Base-by-base conservation (phyloP, 345 rosid genomes). In the Eucalyptus marginata region DNA sequence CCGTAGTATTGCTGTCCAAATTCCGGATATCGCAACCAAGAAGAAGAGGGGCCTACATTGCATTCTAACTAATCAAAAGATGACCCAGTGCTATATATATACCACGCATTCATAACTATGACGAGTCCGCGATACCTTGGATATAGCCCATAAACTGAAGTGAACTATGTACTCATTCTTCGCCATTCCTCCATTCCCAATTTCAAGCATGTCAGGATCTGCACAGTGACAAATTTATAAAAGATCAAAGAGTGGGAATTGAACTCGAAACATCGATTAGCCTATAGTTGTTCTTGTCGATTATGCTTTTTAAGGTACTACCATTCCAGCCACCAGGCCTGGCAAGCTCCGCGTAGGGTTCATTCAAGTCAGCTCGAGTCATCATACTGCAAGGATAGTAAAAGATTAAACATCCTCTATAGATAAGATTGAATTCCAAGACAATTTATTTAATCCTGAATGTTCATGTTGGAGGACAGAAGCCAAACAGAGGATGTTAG, bases 201-300 rank as follows among this genome's bases (percentile, higher is more conserved):
- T 96, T 93, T 98, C 99, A 87, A 98, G 98, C 99, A 98, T 98
- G 93, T 98, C 99, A 85, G 99, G 99, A 89, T 98, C 99, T 97
- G 90, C 85, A 54, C 51, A 87, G 66, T 88, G 5, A 80, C 79
- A 49, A 56, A 40, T 13, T 44, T n/a, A 89, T 87, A 36, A 86
- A 46, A 49, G 16, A 8, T 29, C n/a, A 6, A 49, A 43, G 27
- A 4, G 15, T 86, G 16, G 43, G 25, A 88, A 56, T 49, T 47
- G 29, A 87, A 87, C 86, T 51, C 9, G 3, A 36, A 76, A 76
- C 8, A 76, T 76, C 13, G 4, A 36, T 49, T 29, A 56, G 33
- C 24, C 51, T 9, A 80, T 10, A 27, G 36, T 27, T 13, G 13
- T 16, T 18, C 47, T 44, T 50, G 49, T 36, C 18, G 36, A 51